These are phyloP conservation scores for Didymella arachidicola DNA, from an alignment of 2,329 filamentous ascomycete genomes.

Conservation along the genomic window DNA sequence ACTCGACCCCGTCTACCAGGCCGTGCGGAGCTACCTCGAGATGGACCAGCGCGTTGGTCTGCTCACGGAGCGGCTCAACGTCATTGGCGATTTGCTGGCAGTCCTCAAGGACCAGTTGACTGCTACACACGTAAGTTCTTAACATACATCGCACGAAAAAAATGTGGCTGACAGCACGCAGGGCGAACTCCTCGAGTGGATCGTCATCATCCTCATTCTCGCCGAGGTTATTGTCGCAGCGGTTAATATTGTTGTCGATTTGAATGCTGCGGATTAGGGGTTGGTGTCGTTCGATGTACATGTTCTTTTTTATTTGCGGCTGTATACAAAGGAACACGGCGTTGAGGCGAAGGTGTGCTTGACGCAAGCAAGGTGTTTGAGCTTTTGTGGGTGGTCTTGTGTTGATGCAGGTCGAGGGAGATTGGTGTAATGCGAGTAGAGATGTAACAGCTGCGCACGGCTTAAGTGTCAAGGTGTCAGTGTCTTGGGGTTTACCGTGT, in stretches of 20 bases:
- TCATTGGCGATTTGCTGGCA: constrained; percentile 90
- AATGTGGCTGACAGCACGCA: constrained; percentile 24
- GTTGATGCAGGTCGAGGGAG: constrained; percentile 6
- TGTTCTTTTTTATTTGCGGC: constrained; percentile 14
- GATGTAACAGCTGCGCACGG: neutral
- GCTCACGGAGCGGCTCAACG: constrained; percentile 86
- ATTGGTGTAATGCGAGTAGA: constrained; percentile 6
- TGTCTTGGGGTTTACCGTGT: neutral
- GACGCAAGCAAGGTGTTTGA: constrained; percentile 22
- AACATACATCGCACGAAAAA: no score
- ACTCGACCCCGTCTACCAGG: constrained; percentile 94
- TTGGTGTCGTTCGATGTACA: constrained; percentile 21
- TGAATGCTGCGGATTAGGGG: constrained; percentile 73
- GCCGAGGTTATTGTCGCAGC: constrained; percentile 92
- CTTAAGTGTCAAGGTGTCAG: neutral
- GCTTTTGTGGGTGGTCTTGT: constrained; percentile 8
- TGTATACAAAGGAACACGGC: constrained; percentile 10
- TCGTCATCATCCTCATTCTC: constrained; percentile 91
- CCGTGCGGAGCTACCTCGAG: constrained; percentile 92
- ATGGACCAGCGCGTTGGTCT: constrained; percentile 95
- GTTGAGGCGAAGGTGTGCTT: constrained; percentile 8
- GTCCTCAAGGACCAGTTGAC: constrained; percentile 96
- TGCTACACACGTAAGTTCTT: constrained; percentile 69
- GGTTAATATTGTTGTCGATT: constrained; percentile 93
- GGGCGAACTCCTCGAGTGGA: constrained; percentile 61